Evolutionary conservation across 1,284 basidiomycete genomes (phyloP), one percentile per base, ranked within the genome.

Genomic region (Pseudozyma thailandica): DNA sequence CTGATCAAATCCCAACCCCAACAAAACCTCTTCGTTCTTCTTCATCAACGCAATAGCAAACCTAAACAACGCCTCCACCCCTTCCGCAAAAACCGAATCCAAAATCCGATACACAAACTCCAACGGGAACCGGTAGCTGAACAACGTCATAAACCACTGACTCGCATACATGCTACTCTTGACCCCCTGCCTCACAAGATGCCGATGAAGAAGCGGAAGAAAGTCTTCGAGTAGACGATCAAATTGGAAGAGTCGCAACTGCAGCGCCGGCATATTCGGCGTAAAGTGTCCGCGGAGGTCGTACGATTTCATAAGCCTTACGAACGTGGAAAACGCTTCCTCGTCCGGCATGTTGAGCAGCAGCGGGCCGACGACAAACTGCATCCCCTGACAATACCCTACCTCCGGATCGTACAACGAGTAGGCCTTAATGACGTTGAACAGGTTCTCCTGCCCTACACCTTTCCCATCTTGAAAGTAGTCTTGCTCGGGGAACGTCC

Each of bases 371-470:
- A 94, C 94, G 51, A 98, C 90, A 82, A 98, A 98, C 1, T 77
- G 76, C 79, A 82, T 81, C n/a, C 95, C 95, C 85, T 98, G 95
- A 72, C 94, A 98, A 80, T 98, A 98, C 2, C 95, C 95, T 16
- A 97, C 94, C 83, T 94, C 91, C 16, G 91, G 88, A 83, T 98
- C 95, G 84, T 94, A 94, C 87, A 98, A 81, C 27, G 94, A 96
- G 83, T 98, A 98, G 8, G 95, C 96, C 84, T 98, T 98, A 39
- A 97, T 87, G 45, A 99, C 94, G 82, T 97, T 97, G 86, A 94
- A 97, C 45, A 98, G 84, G 74, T 95, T 93, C 83, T 97, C 95
- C 83, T 98, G 94, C 0, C 95, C 95, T 20, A 93, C 90, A 1
- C 94, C 94, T 78, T 91, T 90, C 2, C 91, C 92, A 42, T 79